A percentile compares a stretch with the other conserved stretches of the same genome.
These are phyloP conservation scores for Boletales sp. DNA, from an alignment of 768 basidiomycete genomes.

Conservation along the genomic window DNA sequence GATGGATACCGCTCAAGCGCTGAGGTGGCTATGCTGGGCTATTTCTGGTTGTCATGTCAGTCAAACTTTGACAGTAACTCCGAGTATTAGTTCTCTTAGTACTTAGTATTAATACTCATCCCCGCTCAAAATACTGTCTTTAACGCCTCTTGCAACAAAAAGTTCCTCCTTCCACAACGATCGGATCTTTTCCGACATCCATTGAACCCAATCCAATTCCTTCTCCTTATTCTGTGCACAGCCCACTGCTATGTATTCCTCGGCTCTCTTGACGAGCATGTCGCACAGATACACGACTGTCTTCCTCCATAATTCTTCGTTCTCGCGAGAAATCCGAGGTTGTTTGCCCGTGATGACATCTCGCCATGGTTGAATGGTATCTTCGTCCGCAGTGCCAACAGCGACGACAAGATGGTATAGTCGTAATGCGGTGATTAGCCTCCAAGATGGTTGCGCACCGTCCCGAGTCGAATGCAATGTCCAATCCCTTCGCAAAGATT, in stretches of 20 bases:
- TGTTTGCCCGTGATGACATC: slow-evolving; percentile 48
- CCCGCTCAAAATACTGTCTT: slow-evolving; percentile 42
- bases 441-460: slow-evolving; percentile 76
- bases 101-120: slow-evolving; percentile 40
- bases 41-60: not conserved
- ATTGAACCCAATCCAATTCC: slow-evolving; percentile 26
- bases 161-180: slow-evolving; percentile 61
- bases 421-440: slow-evolving; percentile 68
- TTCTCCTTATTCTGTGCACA: not conserved
- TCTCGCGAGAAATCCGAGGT: slow-evolving; percentile 44
- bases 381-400: slow-evolving; percentile 21
- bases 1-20: not conserved
- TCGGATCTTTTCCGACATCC: slow-evolving; percentile 39
- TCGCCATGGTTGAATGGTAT: slow-evolving; percentile 46
- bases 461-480: slow-evolving; percentile 59
- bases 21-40: slow-evolving; percentile 17
- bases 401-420: slow-evolving; percentile 51
- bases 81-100: not conserved
- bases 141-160: slow-evolving; percentile 47
- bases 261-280: slow-evolving; percentile 33
- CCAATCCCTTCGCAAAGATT: slow-evolving; percentile 59
- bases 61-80: not conserved
- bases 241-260: slow-evolving; percentile 10
- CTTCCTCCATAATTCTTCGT: slow-evolving; percentile 46
- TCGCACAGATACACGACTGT: slow-evolving; percentile 40